Evolutionary conservation across 768 basidiomycete genomes (phyloP).

Genomic region (Lentinula aciculospora): DNA sequence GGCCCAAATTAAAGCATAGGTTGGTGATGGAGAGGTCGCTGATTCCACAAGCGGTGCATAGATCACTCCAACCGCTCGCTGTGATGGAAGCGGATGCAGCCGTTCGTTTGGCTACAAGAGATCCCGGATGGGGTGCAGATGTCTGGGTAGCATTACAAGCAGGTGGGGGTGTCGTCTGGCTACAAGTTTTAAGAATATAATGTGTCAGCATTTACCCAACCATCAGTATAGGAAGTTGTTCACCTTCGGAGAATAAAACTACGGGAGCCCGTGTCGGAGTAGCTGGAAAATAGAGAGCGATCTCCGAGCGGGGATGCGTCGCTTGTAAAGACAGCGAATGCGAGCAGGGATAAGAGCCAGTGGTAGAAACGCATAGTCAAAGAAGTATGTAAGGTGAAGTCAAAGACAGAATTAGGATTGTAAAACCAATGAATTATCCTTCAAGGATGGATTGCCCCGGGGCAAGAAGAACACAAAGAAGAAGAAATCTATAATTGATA

Average conservation of each 20-base stretch:
- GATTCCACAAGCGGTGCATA: constrained; percentile 33
- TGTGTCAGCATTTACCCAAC: no score
- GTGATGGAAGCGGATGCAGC: constrained; percentile 28
- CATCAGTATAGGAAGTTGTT: not conserved
- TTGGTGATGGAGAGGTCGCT: constrained; percentile 32
- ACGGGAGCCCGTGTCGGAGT: not conserved
- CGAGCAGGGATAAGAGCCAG: not conserved
- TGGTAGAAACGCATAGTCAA: not conserved
- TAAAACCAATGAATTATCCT: not conserved
- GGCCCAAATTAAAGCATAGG: constrained; percentile 37
- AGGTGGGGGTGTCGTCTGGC: not conserved
- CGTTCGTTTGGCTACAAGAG: constrained; percentile 11
- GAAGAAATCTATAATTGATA: not conserved
- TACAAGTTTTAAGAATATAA: constrained; percentile 7
- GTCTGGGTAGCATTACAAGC: constrained; percentile 1
- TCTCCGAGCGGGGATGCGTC: not conserved
- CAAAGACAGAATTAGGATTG: no score
- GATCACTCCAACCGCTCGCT: constrained; percentile 38
- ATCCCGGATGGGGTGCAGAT: not conserved
- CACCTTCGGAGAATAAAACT: not conserved
- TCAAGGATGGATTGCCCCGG: constrained; percentile 3
- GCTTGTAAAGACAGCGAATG: not conserved
- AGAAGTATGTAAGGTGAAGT: not conserved
- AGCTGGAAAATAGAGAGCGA: not conserved
- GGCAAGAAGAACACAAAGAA: not conserved